phyloP scores from a whole-genome alignment of 1,284 basidiomycete genomes.

The Microstroma glucosiphilum region DNA sequence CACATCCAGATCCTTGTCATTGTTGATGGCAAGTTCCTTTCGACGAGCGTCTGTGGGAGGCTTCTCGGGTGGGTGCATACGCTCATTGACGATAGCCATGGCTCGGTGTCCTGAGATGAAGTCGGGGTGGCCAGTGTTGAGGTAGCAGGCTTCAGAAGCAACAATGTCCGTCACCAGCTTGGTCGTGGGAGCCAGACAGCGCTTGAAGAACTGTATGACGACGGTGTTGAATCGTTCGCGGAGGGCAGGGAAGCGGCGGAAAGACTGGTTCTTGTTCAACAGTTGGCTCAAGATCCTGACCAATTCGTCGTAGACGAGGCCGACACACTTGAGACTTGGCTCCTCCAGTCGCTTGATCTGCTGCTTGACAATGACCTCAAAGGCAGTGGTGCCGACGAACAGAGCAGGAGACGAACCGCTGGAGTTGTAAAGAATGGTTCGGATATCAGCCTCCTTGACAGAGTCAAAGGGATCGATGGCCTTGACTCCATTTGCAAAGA shows the following conservation, averaged over 20 bases:
- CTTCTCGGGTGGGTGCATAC: slow-evolving; percentile 61
- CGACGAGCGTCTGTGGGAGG: slow-evolving; percentile 29
- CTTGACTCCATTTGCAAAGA: slow-evolving; percentile 93
- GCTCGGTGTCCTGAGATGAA: slow-evolving; percentile 96
- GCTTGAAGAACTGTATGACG: slow-evolving; percentile 94
- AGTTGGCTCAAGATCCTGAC: slow-evolving; percentile 90
- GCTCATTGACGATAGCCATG: slow-evolving; percentile 76
- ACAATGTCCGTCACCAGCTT: slow-evolving; percentile 92
- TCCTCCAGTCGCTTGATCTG: slow-evolving; percentile 96
- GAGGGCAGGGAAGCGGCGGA: slow-evolving; percentile 88
- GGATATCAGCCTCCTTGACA: slow-evolving; percentile 95
- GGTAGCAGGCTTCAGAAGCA: slow-evolving; percentile 55
- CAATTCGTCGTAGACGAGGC: slow-evolving; percentile 91
- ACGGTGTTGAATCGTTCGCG: slow-evolving; percentile 88
- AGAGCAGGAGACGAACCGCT: slow-evolving; percentile 92
- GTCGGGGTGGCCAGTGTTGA: slow-evolving; percentile 98
- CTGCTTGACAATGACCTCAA: slow-evolving; percentile 96
- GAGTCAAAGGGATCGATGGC: slow-evolving; percentile 95
- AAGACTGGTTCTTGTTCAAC: slow-evolving; percentile 80
- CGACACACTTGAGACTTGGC: slow-evolving; percentile 83
- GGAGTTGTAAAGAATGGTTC: slow-evolving; percentile 91
- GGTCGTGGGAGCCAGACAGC: slow-evolving; percentile 82
- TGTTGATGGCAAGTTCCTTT: slow-evolving; percentile 65
- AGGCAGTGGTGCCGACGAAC: slow-evolving; percentile 91
- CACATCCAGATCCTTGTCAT: slow-evolving; percentile 86